Base-by-base conservation (phyloP, 495 filamentous ascomycete genomes). In the Daldinia grandis region DNA sequence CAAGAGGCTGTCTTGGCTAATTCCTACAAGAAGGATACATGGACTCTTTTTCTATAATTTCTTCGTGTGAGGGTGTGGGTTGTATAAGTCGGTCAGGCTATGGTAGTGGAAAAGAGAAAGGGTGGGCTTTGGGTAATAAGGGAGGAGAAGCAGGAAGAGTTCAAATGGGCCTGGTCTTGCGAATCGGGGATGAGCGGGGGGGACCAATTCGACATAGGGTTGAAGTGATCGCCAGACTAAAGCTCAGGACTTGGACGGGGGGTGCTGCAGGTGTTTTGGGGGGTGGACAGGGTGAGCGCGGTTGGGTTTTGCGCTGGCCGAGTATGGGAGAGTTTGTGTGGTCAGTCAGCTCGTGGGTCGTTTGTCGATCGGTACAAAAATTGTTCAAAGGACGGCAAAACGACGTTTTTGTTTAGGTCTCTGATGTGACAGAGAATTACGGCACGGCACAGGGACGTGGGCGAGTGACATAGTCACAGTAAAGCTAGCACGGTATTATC, bases 151-250 rank as follows among this genome's bases (percentile, higher is more conserved):
- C 51, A 58, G 37, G 21, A 67, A 60, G 55, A 60, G 42, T 64
- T 68, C 38, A 35, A 64, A 69, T 42, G 42, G 50, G 51, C 56
- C 44, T 50, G 55, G 58, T 51, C 28, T 68, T 67, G 62, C 60
- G 69, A 73, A 72, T 71, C 65, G 69, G 75, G 69, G 67, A 66
- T 64, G 68, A 62, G 75, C 75, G 75, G 75, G 75, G 64, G 69
- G 57, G 54, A 63, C 72, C 58, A 70, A 64, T 64, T 73, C 66
- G 40, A 64, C 33, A 59, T 69, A 68, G 61, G 62, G 44, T 67
- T 76, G 67, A 77, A 76, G 74, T 76, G 74, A 76, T 76, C 74
- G 74, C 71, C 74, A 74, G 64, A 74, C 66, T 58, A 74, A 72
- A 71, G 38, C 62, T 71, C 47, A 62, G 72, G 62, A 76, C 68